Evolutionary conservation across 768 basidiomycete species (phyloP).

Genomic region (Lentinula aciculospora): DNA sequence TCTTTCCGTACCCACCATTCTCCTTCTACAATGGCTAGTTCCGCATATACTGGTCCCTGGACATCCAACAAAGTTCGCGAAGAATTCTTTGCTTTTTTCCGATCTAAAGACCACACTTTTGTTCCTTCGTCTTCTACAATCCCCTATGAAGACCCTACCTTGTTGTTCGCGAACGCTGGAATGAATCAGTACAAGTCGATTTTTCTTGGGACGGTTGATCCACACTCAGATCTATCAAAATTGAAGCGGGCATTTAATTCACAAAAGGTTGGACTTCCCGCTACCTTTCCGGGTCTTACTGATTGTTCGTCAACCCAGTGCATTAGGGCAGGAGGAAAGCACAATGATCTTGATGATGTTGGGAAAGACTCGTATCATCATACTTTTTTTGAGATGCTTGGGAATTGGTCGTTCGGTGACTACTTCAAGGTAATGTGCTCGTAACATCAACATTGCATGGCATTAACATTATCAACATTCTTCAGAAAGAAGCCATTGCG

Average conservation of each 20-base stretch:
- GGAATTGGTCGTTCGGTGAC: slow-evolving; percentile 99
- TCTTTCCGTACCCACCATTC: neutral
- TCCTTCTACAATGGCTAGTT: slow-evolving; percentile 29
- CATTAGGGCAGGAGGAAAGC: slow-evolving; percentile 97
- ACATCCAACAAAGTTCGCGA: slow-evolving; percentile 78
- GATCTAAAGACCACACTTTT: slow-evolving; percentile 73
- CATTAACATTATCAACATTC: neutral
- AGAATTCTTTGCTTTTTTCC: slow-evolving; percentile 90
- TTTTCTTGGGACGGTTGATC: slow-evolving; percentile 97
- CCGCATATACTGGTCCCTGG: slow-evolving; percentile 50
- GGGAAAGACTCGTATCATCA: slow-evolving; percentile 98
- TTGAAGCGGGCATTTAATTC: slow-evolving; percentile 92
- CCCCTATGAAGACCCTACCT: slow-evolving; percentile 95
- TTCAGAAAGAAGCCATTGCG: slow-evolving; percentile 83
- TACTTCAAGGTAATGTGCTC: slow-evolving; percentile 85
- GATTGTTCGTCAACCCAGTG: slow-evolving; percentile 33
- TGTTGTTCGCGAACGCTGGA: slow-evolving; percentile 97
- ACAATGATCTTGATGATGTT: slow-evolving; percentile 98
- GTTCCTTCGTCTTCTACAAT: slow-evolving; percentile 90
- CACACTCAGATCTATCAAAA: slow-evolving; percentile 85
- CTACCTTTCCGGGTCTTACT: neutral
- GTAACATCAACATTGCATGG: neutral
- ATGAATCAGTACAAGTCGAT: slow-evolving; percentile 99
- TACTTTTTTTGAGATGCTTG: slow-evolving; percentile 99
- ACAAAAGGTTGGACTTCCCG: slow-evolving; percentile 52